Conservation (phyloP, 306 rosid species). For the Neltuma alba region DNA sequence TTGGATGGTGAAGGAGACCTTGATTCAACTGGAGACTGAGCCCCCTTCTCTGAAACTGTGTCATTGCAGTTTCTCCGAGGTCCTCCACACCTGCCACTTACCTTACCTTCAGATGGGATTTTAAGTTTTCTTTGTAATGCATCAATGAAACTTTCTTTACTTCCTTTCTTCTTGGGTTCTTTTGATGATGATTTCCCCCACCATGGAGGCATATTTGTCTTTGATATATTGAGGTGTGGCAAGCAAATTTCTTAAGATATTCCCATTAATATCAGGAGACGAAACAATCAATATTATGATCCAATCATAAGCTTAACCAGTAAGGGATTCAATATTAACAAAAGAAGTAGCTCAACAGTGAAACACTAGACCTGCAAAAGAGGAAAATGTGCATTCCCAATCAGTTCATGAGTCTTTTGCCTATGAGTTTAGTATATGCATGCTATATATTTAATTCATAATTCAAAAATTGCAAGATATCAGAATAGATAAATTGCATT, state of each 20-base stretch:
- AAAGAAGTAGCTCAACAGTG: conserved; percentile 13
- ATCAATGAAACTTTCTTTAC: conserved; percentile 83
- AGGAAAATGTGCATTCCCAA: conserved; percentile 31
- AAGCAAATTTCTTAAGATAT: conserved; percentile 31
- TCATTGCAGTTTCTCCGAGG: conserved; percentile 70
- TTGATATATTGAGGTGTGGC: conserved; percentile 34
- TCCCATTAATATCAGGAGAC: conserved; percentile 33
- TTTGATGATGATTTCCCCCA: conserved; percentile 89
- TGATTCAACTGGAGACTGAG: conserved; percentile 46
- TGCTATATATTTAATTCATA: not conserved
- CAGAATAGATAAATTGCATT: conserved; percentile 26
- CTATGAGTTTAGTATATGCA: not conserved
- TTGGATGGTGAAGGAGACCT: conserved; percentile 86
- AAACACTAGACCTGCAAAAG: conserved; percentile 47
- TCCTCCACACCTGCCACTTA: conserved; percentile 63
- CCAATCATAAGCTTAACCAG: conserved; percentile 41
- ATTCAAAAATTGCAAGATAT: conserved; percentile 5
- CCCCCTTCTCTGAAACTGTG: conserved; percentile 84
- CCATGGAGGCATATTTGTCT: conserved; percentile 84
- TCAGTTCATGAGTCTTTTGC: not conserved
- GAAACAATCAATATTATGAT: conserved; percentile 30
- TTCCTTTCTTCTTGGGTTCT: conserved; percentile 81
- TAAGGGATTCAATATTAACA: conserved; percentile 36
- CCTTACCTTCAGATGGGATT: conserved; percentile 75
- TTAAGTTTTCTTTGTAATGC: conserved; percentile 72